Evolutionary conservation across 1,139 yeast species (phyloP), one percentile per base, ranked within the genome.

Genomic region (Blastobotrys illinoisensis): DNA sequence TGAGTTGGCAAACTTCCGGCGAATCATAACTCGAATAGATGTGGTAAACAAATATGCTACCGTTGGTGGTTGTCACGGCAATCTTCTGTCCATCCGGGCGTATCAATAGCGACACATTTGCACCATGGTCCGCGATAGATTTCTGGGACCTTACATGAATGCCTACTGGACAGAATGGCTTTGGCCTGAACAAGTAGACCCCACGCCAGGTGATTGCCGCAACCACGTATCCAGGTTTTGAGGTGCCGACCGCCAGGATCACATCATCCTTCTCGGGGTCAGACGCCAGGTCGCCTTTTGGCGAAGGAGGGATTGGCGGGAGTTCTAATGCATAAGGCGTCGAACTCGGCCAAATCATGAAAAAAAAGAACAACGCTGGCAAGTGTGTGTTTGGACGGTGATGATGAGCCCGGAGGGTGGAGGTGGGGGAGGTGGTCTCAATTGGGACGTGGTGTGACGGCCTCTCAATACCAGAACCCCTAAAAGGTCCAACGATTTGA

Each of bases 161-260:
- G 6, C 71, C 67, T 11, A 72, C 69, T 0, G 74, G 71, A 50
- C 69, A 66, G 23, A 67, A 57, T 1, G 71, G 71, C 56, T 66
- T 61, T 7, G 61, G 61, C 23, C 66, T 56, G 50, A 58, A 62
- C 20, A 64, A 21, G 44, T 62, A 63, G 6, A 64, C 46, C 1
- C 61, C 64, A 20, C 56, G 50, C 56, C 59, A 54, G 7, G 66
- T 63, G 16, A 61, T 28, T 44, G 58, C 56, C 1, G 57, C 62
- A 11, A 60, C 52, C 9, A 55, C 48, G 49, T 57, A 59, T 2
- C 62, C 60, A 5, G 58, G 56, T 44, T 59, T 60, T 11, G 60
- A 60, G 20, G 59, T 54, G 24, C 52, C 66, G 24, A 62, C 23
- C 9, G 52, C 56, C 14, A 63, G 36, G 7, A 64, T 52, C 26